Base-by-base conservation (phyloP, 169 alveolate species). In the Cytauxzoon felis region DNA sequence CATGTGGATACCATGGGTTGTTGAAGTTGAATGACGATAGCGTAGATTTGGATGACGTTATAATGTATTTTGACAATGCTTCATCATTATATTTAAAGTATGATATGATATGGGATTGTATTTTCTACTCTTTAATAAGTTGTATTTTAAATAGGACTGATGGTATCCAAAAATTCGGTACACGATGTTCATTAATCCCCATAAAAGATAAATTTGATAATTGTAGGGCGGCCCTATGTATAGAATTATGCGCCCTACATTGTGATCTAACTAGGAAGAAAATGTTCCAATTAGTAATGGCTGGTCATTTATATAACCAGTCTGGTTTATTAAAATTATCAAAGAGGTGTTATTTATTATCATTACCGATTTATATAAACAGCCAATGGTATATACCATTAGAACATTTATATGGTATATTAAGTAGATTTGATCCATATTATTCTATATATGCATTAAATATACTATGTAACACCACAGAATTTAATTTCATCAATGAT, bases 221-320 rank as follows among this genome's bases (percentile, higher is more conserved):
- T 33, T 76, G 57, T 30, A 64, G 83, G 36, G 58, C 78, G 13
- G 83, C 83, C n/a, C n/a, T 73, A 23, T 73, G 62, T 13, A 32
- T 73, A 38, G 83, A 73, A 26, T 56, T 52, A 21, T 59, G 78
- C 43, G 38, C 83, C 16, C 47, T 62, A 26, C 27, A 21, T 32
- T 49, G 66, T 0, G 23, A 24, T 1, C 62, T 54, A 58, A 41
- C 1, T 42, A 23, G 72, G 51, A 64, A 38, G 48, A 50, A 42
- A 27, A 53, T 18, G 49, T 73, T 73, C 43, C 57, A 73, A 27
- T 53, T 73, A 2, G 83, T 73, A 8, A 73, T 73, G 83, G 83
- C 83, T 11, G 83, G 83, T 6, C 66, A 64, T 11, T 48, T 73
- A 26, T 73, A 47, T 50, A 23, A 33, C 5, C 78, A 73, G 26